phyloP scores from a whole-genome alignment of 768 basidiomycete species.

The Termitomyces sp. region DNA sequence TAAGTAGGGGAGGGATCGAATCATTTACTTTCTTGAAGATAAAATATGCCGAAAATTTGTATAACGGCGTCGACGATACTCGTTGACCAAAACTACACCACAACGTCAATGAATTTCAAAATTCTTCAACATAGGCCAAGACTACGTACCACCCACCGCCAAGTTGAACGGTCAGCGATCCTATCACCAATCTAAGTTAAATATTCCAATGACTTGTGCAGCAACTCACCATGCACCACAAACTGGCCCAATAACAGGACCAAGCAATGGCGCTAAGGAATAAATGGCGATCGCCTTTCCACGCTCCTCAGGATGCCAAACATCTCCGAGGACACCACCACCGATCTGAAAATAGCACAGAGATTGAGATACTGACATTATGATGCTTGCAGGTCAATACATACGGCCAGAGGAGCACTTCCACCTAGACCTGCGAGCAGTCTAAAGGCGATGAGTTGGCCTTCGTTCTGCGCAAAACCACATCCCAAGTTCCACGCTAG shows the following conservation, averaged over 20 bases:
- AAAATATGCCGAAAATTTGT: constrained; percentile 55
- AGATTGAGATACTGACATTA: constrained; percentile 4
- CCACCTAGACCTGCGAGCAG: constrained; percentile 73
- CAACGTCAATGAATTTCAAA: background rate
- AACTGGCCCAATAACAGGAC: constrained; percentile 63
- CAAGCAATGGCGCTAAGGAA: constrained; percentile 63
- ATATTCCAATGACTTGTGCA: background rate
- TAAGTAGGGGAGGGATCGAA: background rate
- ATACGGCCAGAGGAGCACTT: constrained; percentile 64
- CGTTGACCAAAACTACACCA: constrained; percentile 61
- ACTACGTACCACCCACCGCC: constrained; percentile 66
- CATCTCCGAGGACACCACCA: constrained; percentile 64
- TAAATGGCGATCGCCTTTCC: constrained; percentile 65
- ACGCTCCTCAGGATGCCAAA: constrained; percentile 60
- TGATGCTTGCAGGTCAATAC: constrained; percentile 37
- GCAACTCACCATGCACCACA: constrained; percentile 54
- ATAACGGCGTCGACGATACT: constrained; percentile 54
- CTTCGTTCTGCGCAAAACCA: constrained; percentile 58
- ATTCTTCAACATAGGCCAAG: background rate
- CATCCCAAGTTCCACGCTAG: constrained; percentile 63
- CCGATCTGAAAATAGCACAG: constrained; percentile 38
- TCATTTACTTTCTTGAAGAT: constrained; percentile 59
- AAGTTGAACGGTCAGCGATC: constrained; percentile 61
- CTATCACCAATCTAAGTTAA: constrained; percentile 18
- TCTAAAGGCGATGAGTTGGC: constrained; percentile 64